These are phyloP conservation scores for Fomitopsis pulvina DNA, from an alignment of 768 basidiomycete genomes.

Conservation along the genomic window DNA sequence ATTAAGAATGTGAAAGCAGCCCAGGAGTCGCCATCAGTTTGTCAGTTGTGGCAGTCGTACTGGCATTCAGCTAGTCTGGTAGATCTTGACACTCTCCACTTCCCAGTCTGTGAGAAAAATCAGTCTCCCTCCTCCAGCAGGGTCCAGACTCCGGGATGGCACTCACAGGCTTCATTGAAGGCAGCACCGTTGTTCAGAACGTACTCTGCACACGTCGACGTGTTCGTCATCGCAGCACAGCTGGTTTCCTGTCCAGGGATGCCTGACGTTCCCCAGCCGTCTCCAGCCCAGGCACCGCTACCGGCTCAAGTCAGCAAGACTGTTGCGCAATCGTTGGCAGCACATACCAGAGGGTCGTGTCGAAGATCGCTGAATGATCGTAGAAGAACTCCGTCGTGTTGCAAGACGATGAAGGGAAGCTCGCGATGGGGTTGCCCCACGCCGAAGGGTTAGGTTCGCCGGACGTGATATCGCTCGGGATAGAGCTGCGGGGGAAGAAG, in stretches of 20 bases:
- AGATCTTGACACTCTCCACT: conserved; percentile 68
- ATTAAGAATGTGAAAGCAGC: too few species aligned
- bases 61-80: conserved; percentile 35
- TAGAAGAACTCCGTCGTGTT: conserved; percentile 75
- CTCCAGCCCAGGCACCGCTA: conserved; percentile 87
- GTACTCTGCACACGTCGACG: conserved; percentile 73
- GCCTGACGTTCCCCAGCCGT: conserved; percentile 66
- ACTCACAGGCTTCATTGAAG: conserved; percentile 75
- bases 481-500: conserved; percentile 71
- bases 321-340: conserved; percentile 9
- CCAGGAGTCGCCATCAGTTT: too few species aligned
- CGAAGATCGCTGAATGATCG: conserved; percentile 72
- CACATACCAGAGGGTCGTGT: conserved; percentile 76
- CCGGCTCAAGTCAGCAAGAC: conserved; percentile 5
- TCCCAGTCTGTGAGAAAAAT: conserved; percentile 61
- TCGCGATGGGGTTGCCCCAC: conserved; percentile 77
- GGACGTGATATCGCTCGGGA: conserved; percentile 73
- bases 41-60: too few species aligned
- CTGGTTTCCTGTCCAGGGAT: conserved; percentile 82
- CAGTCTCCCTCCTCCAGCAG: too few species aligned
- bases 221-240: conserved; percentile 80
- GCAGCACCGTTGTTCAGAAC: conserved; percentile 66
- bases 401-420: conserved; percentile 72
- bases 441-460: conserved; percentile 63
- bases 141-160: too few species aligned